Base-by-base conservation (phyloP, 2,329 filamentous ascomycete genomes). In the Hansfordia pulvinata region DNA sequence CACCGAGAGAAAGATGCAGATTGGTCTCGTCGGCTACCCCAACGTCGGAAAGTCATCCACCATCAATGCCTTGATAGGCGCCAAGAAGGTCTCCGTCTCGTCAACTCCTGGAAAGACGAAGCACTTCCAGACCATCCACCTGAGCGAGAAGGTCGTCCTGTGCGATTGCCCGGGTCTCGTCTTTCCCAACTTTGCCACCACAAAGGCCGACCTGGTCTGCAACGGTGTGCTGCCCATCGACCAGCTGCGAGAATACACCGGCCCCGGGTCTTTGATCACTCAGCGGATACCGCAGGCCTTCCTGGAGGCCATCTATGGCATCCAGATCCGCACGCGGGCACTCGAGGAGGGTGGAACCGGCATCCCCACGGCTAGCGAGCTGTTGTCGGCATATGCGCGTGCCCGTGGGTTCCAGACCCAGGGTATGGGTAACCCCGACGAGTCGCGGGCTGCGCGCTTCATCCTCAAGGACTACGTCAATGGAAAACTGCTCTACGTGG, bases 41-140 rank as follows among this genome's bases (percentile, higher is more conserved):
- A 98, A 98, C 58, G 90, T 98, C 36, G 90, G 90, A 57, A 98
- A 98, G 59, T 98, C 92, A 2, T 94, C 86, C 25, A 98, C 90
- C 10, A 98, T 98, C 65, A 98, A 98, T 59, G 88, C 90, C 21
- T 69, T 98, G n/a, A 86, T 96, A 31, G 92, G 92, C 26, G 77
- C 90, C 29, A 98, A 96, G 62, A 98, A 96, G 58, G 90, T 98
- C 5, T 96, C 88, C 0, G 92, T 98, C 20, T 98, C 90, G 10
- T 79, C 88, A 10, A 98, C 90, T 2, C 90, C 90, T 4, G 90
- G 90, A 50, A 98, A 98, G 60, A 98, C 90, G 10, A 98, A 98
- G 61, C 90, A 98, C 46, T 98, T 98, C 60, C 90, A 98, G 54
- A 98, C 90, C 2, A 90, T 98, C 32, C 86, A 94, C 49, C 71